Base-by-base conservation (phyloP, 345 rosid genomes). In the Syzygium oleosum region DNA sequence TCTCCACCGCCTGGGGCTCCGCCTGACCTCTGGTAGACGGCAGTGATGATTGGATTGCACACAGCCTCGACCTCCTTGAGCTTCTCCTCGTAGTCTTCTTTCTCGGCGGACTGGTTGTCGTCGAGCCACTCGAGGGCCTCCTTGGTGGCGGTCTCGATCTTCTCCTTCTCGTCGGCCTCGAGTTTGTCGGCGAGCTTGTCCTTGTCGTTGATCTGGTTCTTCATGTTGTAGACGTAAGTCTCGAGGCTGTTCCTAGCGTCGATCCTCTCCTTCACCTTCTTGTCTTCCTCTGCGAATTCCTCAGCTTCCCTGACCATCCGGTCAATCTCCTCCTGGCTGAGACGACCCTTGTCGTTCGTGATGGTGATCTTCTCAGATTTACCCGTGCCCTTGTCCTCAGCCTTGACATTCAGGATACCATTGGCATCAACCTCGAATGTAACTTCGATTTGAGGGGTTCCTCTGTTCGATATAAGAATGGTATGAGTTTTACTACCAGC, bases 151-250 rank as follows among this genome's bases (percentile, higher is more conserved):
- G 96, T 85, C 86, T 97, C 99, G 1, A 95, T 89, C 88, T 97
- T 97, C 85, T 97, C 99, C 94, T 97, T 97, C 93, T 97, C 99
- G 2, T 96, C 99, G 0, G 93, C 89, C 88, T 97, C 99, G 0
- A 97, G 91, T 94, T 97, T 97, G 93, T 96, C 99, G 0, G 99
- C 99, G 21, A 97, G 97, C 95, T 96, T 96, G 91, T 97, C 98
- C 80, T 95, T 95, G 94, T 97, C 99, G 49, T 46, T 94, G 59
- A 96, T 90, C 94, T 96, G 99, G 96, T 95, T 97, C 89, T 95
- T 97, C 99, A 97, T 94, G 98, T 97, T 97, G 92, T 96, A 96
- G 15, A 95, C 85, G 12, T 97, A 97, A 3, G 99, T 96, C 91
- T 97, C 99, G 2, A 97, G 91, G 88, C 96, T 87, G 93, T 97